Evolutionary conservation across 1,284 basidiomycete genomes (phyloP).

Genomic region (Trichosporon coremiiforme): DNA sequence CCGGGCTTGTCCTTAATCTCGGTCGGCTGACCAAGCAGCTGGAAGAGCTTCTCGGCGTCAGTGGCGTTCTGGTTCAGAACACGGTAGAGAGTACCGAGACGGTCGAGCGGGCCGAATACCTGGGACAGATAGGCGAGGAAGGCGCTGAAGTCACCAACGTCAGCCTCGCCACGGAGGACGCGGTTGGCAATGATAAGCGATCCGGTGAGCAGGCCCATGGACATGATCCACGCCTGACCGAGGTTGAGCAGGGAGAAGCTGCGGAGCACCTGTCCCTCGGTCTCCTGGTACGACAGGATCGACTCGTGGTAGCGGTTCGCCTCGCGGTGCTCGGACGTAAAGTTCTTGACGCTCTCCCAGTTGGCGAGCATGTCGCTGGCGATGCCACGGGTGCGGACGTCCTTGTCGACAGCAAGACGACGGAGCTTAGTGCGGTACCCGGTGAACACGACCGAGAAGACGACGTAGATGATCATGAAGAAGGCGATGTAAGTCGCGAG

Average conservation of each 20-base stretch:
- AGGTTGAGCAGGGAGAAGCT: slow-evolving; percentile 89
- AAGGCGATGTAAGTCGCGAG: slow-evolving; percentile 83
- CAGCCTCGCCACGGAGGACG: slow-evolving; percentile 84
- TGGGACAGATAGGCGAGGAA: slow-evolving; percentile 97
- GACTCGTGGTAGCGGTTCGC: slow-evolving; percentile 84
- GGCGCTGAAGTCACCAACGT: slow-evolving; percentile 94
- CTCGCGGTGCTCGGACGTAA: slow-evolving; percentile 94
- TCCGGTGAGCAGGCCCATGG: slow-evolving; percentile 80
- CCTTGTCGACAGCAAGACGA: slow-evolving; percentile 87
- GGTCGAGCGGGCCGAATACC: slow-evolving; percentile 89
- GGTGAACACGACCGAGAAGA: slow-evolving; percentile 93
- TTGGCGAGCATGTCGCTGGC: slow-evolving; percentile 97
- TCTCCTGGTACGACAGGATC: slow-evolving; percentile 81
- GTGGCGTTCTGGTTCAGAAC: slow-evolving; percentile 90
- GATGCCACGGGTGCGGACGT: slow-evolving; percentile 88
- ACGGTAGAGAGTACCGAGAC: slow-evolving; percentile 91
- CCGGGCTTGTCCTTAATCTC: slow-evolving; percentile 71
- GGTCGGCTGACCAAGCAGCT: slow-evolving; percentile 80
- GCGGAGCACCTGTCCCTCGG: slow-evolving; percentile 88
- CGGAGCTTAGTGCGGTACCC: slow-evolving; percentile 79
- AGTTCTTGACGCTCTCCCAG: slow-evolving; percentile 96
- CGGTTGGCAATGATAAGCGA: slow-evolving; percentile 94
- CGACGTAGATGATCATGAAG: slow-evolving; percentile 86
- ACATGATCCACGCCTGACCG: slow-evolving; percentile 93
- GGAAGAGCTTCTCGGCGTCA: slow-evolving; percentile 94